Base-by-base conservation (phyloP, 1,284 basidiomycete genomes). In the Pseudozyma sp. region DNA sequence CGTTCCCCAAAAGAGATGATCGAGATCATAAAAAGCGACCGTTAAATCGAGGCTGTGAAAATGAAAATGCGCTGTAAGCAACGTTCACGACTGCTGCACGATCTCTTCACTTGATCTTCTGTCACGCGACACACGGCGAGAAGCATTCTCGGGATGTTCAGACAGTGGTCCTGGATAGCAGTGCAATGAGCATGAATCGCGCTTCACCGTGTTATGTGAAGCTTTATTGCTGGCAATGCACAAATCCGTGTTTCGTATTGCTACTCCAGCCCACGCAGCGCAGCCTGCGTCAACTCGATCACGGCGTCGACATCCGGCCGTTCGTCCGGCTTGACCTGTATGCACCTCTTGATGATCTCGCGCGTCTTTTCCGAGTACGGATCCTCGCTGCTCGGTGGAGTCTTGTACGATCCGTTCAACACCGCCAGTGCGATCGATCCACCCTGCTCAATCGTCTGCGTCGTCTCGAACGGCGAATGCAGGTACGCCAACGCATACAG, bases 391-490 rank as follows among this genome's bases (percentile, higher is more conserved):
- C 75, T 68, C 7, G 46, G 45, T 13, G 83, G 83, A 47, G 79
- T 82, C 50, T 80, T 81, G 75, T 81, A 85, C 33, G 68, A 60
- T 14, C 81, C 82, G 39, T 84, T 84, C 52, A 79, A 63, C 16
- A 85, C 82, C 10, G 84, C 83, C 42, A 85, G 50, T 1, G 84
- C 84, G n/a, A 84, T 75, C 10, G 71, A 78, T 11, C 83, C 84
- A 45, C 84, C 84, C 54, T 85, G 83, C 51, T 84, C 82, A 17
- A 80, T 67, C 7, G 81, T 84, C 50, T 82, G 80, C 0, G 67
- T 75, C 24, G 84, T 85, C 70, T 85, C 84, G 56, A 85, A 85
- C 1, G 84, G 84, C 66, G 82, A 84, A 57, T 85, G 81, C 47
- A 80, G 69, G 61, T 83, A 85, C n/a, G 80, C 78, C 42, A 80